Percentiles rank a stretch among this genome's conserved stretches.
These are phyloP conservation scores for Collybia nuda DNA, from an alignment of 768 basidiomycete genomes.

Conservation along the genomic window DNA sequence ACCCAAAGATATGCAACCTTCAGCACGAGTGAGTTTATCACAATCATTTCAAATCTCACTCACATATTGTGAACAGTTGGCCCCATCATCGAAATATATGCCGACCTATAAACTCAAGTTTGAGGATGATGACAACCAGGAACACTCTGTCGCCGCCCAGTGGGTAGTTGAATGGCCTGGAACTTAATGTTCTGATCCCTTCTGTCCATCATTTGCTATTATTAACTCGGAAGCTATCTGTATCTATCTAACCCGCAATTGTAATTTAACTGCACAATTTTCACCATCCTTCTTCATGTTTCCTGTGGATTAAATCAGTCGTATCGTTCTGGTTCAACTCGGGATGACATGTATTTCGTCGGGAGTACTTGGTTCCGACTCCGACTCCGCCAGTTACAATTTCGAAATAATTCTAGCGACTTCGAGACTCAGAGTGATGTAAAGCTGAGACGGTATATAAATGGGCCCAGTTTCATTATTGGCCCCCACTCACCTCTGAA, in stretches of 20 bases:
- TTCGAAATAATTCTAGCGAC: not conserved
- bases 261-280: constrained; percentile 6
- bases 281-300: too few relatives aligned
- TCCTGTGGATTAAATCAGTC: too few relatives aligned
- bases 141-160: constrained; percentile 72
- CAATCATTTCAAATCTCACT: not conserved
- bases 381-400: too few relatives aligned
- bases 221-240: constrained; percentile 9
- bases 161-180: constrained; percentile 84
- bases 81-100: constrained; percentile 44
- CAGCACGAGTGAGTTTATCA: constrained; percentile 29
- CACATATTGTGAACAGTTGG: constrained; percentile 18
- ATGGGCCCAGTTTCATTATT: not conserved
- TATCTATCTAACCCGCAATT: constrained; percentile 8
- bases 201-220: constrained; percentile 4
- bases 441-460: not conserved
- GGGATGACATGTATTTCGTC: too few relatives aligned
- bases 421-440: constrained; percentile 4
- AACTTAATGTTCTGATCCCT: constrained; percentile 12
- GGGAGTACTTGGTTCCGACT: too few relatives aligned
- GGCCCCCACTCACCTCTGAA: not conserved
- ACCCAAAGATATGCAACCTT: constrained; percentile 44
- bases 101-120: constrained; percentile 80
- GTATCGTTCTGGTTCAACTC: too few relatives aligned
- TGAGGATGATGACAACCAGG: constrained; percentile 86